phyloP scores from a whole-genome alignment of 306 rosid genomes.

The Elaeagnus macrophylla region DNA sequence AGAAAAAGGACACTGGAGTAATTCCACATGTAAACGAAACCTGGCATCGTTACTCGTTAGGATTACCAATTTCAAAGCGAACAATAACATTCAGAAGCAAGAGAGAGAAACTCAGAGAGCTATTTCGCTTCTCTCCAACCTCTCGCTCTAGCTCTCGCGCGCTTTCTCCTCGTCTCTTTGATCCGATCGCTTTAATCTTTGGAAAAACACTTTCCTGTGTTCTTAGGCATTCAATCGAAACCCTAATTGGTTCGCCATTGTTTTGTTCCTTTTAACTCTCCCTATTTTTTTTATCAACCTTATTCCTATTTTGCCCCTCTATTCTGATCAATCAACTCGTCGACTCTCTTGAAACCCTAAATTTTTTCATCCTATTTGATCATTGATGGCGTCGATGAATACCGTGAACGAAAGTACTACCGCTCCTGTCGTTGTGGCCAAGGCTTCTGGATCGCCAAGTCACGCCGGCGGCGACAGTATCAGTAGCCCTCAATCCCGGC shows the following conservation, averaged over 20 bases:
- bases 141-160: conserved; percentile 15
- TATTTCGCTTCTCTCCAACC: conserved; percentile 21
- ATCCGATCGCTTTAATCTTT: conserved; percentile 55
- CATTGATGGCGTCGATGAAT: conserved; percentile 36
- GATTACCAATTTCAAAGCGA: conserved; percentile 22
- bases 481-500: conserved; percentile 37
- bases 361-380: neutral
- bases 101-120: conserved; percentile 16
- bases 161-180: conserved; percentile 19
- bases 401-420: conserved; percentile 12
- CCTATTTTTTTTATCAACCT: conserved; percentile 7
- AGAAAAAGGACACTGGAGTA: conserved; percentile 11
- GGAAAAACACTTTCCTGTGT: conserved; percentile 33
- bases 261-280: neutral
- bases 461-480: conserved; percentile 25
- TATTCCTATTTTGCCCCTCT: conserved; percentile 17
- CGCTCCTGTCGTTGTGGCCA: conserved; percentile 12
- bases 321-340: conserved; percentile 40
- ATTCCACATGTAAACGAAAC: neutral
- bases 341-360: conserved; percentile 38
- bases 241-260: conserved; percentile 5
- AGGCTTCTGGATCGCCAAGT: conserved; percentile 29
- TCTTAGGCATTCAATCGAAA: conserved; percentile 13
- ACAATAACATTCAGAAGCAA: conserved; percentile 6
- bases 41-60: conserved; percentile 3